Evolutionary conservation across 768 basidiomycete genomes (phyloP).

Genomic region (Guyanaporus albipodus): DNA sequence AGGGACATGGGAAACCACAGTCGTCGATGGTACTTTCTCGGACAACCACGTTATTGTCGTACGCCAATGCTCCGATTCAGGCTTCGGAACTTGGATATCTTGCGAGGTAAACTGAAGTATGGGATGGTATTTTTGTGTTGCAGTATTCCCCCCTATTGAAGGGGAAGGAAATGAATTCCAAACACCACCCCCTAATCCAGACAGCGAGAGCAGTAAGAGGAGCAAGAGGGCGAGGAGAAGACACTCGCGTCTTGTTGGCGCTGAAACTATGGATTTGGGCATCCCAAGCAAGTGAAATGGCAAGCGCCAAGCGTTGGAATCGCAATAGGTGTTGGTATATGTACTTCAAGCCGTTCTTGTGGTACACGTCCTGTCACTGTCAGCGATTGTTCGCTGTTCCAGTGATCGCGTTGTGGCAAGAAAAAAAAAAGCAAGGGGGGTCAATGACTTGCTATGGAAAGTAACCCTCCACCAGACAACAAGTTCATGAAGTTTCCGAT

Average conservation of each 20-base stretch:
- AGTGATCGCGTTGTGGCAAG: too few relatives aligned
- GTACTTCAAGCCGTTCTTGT: too few relatives aligned
- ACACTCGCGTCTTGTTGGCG: conserved; percentile 56
- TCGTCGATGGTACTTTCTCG: conserved; percentile 50
- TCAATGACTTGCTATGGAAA: too few relatives aligned
- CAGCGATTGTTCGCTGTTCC: too few relatives aligned
- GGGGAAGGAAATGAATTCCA: conserved; percentile 1
- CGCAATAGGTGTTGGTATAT: too few relatives aligned
- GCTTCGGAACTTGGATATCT: conserved; percentile 5
- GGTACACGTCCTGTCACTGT: too few relatives aligned
- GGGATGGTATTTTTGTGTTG: too few relatives aligned
- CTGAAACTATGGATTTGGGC: conserved; percentile 21
- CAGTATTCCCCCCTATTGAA: conserved; percentile 3
- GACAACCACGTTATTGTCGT: conserved; percentile 38
- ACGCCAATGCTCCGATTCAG: conserved; percentile 27
- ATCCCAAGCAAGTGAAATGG: too few relatives aligned
- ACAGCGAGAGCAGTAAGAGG: conserved; percentile 43
- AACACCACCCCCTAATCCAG: conserved; percentile 20
- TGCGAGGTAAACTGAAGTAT: neutral
- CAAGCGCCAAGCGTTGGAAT: too few relatives aligned
- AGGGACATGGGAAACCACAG: conserved; percentile 70
- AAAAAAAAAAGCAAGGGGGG: too few relatives aligned
- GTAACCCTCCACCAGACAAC: too few relatives aligned
- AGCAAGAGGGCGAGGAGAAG: conserved; percentile 49
- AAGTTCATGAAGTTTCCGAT: too few relatives aligned